A percentile compares a stretch with the other conserved stretches of the same genome.
These are phyloP conservation scores for Didymella exigua DNA, from an alignment of 2,329 filamentous ascomycete species.

Conservation along the genomic window DNA sequence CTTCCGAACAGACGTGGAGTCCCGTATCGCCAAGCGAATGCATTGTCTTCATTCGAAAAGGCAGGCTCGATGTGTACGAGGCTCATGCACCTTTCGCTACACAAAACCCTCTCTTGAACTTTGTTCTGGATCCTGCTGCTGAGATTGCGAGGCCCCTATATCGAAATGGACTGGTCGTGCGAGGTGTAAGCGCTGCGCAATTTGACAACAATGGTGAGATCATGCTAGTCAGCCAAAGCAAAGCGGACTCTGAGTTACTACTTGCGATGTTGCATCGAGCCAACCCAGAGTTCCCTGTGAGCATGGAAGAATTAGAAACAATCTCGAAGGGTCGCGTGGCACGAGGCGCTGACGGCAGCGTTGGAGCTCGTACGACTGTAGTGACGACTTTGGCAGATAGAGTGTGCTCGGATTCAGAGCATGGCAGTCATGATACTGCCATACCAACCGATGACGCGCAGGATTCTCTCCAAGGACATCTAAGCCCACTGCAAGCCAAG, in stretches of 20 bases:
- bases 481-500: slow-evolving; percentile 16
- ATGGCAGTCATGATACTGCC: neutral
- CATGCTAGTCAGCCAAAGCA: slow-evolving; percentile 10
- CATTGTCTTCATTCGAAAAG: slow-evolving; percentile 22
- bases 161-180: slow-evolving; percentile 10
- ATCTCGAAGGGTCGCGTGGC: neutral
- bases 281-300: neutral
- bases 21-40: slow-evolving; percentile 21
- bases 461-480: neutral
- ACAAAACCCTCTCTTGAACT: slow-evolving; percentile 19
- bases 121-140: slow-evolving; percentile 11
- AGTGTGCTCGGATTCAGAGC: neutral
- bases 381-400: neutral
- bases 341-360: neutral
- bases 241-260: slow-evolving; percentile 5
- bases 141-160: slow-evolving; percentile 2
- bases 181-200: neutral
- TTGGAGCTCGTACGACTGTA: neutral
- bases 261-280: slow-evolving; percentile 10
- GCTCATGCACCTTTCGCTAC: slow-evolving; percentile 9
- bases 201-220: slow-evolving; percentile 4
- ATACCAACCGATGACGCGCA: neutral
- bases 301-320: neutral
- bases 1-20: slow-evolving; percentile 16
- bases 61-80: slow-evolving; percentile 23